A percentile compares a stretch with the other conserved stretches of the same genome.
Evolutionary conservation across 2,329 filamentous ascomycete species (phyloP).

Genomic region (Aspergillus ruber): DNA sequence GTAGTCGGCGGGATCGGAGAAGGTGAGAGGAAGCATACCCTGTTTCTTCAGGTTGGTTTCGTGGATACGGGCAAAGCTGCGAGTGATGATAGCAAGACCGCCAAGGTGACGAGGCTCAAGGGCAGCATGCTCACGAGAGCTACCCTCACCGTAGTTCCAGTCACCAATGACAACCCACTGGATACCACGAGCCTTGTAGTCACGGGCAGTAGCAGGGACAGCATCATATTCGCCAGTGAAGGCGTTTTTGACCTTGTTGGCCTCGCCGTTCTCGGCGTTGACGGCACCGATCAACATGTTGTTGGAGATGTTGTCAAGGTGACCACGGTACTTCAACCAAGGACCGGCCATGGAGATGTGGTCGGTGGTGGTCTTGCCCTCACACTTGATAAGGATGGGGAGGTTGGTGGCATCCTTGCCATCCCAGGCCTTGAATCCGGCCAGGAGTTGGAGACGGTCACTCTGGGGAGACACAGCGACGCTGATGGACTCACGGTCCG

Average conservation of each 20-base stretch:
- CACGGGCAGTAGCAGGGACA: constrained; percentile 88
- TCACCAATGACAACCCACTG: constrained; percentile 97
- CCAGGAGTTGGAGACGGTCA: constrained; percentile 88
- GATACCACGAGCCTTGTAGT: constrained; percentile 97
- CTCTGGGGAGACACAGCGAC: constrained; percentile 83
- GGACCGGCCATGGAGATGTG: constrained; percentile 97
- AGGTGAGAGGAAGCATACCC: constrained; percentile 98
- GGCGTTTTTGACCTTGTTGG: constrained; percentile 94
- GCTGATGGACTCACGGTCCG: constrained; percentile 63
- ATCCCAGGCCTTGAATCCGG: constrained; percentile 82
- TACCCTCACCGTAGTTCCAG: constrained; percentile 99
- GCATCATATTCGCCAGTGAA: constrained; percentile 76
- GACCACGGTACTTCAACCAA: constrained; percentile 98
- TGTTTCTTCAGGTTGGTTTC: constrained; percentile 99
- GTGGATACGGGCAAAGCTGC: constrained; percentile 97
- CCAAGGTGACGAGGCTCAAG: constrained; percentile 96
- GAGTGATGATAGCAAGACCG: constrained; percentile 92
- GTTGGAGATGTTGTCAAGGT: constrained; percentile 99
- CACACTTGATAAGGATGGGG: constrained; percentile 90
- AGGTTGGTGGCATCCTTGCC: constrained; percentile 80
- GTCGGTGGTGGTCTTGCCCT: constrained; percentile 95
- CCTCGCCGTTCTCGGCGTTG: constrained; percentile 92
- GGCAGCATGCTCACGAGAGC: constrained; percentile 95
- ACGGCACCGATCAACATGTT: constrained; percentile 98
- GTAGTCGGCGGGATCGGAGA: constrained; percentile 90